Conservation (phyloP, 805 yeast genomes). For the Wickerhamomyces kurtzmanii region DNA sequence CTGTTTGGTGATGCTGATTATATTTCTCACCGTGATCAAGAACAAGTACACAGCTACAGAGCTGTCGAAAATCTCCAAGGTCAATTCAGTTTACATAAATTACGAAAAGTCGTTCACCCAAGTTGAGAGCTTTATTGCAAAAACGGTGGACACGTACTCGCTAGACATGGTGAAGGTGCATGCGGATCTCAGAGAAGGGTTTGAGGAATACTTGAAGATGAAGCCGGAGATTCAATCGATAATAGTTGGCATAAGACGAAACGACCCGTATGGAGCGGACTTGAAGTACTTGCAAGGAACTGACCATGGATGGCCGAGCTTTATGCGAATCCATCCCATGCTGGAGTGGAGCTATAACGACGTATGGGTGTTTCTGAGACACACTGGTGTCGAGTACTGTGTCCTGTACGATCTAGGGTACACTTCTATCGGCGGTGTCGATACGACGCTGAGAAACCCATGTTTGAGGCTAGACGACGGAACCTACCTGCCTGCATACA, state of each 20-base stretch:
- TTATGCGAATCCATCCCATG: conserved; percentile 78
- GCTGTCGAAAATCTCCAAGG: conserved; percentile 14
- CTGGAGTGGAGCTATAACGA: conserved; percentile 80
- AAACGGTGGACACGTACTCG: too few relatives aligned
- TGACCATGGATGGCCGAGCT: conserved; percentile 87
- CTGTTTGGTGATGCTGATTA: conserved; percentile 77
- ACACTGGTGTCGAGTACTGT: conserved; percentile 59
- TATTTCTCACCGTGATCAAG: conserved; percentile 52
- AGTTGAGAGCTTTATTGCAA: conserved; percentile 53
- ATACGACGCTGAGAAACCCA: conserved; percentile 68
- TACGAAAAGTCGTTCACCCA: conserved; percentile 66
- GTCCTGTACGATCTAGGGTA: conserved; percentile 72
- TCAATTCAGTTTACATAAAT: conserved; percentile 66
- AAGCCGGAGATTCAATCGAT: conserved; percentile 58
- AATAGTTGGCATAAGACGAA: conserved; percentile 78
- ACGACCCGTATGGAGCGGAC: conserved; percentile 73
- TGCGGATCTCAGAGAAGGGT: conserved; percentile 52
- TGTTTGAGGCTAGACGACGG: conserved; percentile 22
- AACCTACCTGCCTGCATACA: conserved; percentile 42
- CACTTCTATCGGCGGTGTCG: conserved; percentile 80
- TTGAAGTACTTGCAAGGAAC: conserved; percentile 60
- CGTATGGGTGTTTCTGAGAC: conserved; percentile 74
- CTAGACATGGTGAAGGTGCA: conserved; percentile 23
- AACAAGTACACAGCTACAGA: conserved; percentile 11
- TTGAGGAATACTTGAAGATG: conserved; percentile 44